Evolutionary conservation across 352 stramenopile species (phyloP).

Genomic region (Phytophthora niederhauseri): DNA sequence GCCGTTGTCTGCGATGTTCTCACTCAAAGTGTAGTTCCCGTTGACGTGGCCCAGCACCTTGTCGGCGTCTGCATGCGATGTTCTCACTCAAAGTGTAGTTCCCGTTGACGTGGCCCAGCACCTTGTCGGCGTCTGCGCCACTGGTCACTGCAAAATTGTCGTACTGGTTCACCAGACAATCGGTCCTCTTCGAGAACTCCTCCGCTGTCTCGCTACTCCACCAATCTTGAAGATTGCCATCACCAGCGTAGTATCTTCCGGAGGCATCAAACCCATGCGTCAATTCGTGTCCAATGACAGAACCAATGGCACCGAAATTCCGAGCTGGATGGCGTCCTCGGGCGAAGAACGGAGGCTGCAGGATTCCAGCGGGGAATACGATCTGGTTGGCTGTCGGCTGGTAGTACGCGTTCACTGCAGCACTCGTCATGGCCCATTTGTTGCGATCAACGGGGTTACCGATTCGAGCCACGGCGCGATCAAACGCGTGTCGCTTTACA

Average conservation of each 20-base stretch:
- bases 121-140: constrained; percentile 39
- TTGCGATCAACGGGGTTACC: constrained; percentile 56
- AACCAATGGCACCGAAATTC: constrained; percentile 95
- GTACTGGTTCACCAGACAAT: constrained; percentile 79
- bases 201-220: constrained; percentile 88
- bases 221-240: constrained; percentile 94
- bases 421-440: constrained; percentile 92
- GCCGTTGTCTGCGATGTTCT: constrained; percentile 89
- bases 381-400: constrained; percentile 87
- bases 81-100: constrained; percentile 85
- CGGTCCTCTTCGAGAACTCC: constrained; percentile 68
- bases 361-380: constrained; percentile 95
- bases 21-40: constrained; percentile 76
- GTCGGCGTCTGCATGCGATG: constrained; percentile 56
- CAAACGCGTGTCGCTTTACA: constrained; percentile 53
- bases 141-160: constrained; percentile 50
- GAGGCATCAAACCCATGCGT: constrained; percentile 96
- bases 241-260: constrained; percentile 87
- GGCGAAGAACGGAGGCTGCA: constrained; percentile 95
- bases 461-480: constrained; percentile 44
- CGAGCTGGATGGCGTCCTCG: constrained; percentile 79
- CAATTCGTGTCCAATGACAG: constrained; percentile 96
- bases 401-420: constrained; percentile 94
- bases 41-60: constrained; percentile 72
- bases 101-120: constrained; percentile 76